A percentile compares a stretch with the other conserved stretches of the same genome.
Evolutionary conservation across 139 green algal genomes (phyloP).

Genomic region (Coelastrella sp.): DNA sequence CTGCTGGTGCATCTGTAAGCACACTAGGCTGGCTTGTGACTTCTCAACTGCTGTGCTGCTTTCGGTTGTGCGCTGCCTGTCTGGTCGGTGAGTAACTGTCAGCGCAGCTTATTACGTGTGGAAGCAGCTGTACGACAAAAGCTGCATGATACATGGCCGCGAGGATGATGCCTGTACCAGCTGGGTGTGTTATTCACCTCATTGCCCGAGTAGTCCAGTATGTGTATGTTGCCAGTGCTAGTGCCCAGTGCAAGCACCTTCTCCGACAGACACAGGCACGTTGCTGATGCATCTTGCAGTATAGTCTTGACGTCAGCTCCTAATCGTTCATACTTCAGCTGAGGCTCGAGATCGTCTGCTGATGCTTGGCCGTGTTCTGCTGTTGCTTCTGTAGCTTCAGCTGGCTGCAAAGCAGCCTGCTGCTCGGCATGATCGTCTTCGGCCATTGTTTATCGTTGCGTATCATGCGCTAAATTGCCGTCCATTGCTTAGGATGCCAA

Average conservation of each 20-base stretch:
- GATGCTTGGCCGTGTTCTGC: background rate
- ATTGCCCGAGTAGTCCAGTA: conserved; percentile 92
- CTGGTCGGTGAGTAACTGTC: too few species aligned
- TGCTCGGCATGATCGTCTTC: background rate
- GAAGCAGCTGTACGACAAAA: too few species aligned
- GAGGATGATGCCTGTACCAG: too few species aligned
- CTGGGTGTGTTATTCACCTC: conserved; percentile 62
- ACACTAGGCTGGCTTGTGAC: background rate
- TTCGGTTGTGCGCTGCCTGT: too few species aligned
- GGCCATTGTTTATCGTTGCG: background rate
- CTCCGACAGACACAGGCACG: conserved; percentile 82
- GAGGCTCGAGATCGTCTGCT: conserved; percentile 80
- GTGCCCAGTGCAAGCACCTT: conserved; percentile 94
- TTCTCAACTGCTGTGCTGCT: too few species aligned
- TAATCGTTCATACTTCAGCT: conserved; percentile 85
- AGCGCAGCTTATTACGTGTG: too few species aligned
- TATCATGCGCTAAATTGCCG: too few species aligned
- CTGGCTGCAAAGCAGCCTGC: background rate
- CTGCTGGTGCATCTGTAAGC: background rate
- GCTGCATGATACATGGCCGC: too few species aligned
- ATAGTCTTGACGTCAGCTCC: conserved; percentile 62
- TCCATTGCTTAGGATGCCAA: too few species aligned
- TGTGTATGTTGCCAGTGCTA: conserved; percentile 75
- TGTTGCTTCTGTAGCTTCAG: background rate
- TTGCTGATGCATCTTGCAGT: conserved; percentile 60